Base-by-base conservation (phyloP, 441 rosid genomes). In the Populus hybrid region DNA sequence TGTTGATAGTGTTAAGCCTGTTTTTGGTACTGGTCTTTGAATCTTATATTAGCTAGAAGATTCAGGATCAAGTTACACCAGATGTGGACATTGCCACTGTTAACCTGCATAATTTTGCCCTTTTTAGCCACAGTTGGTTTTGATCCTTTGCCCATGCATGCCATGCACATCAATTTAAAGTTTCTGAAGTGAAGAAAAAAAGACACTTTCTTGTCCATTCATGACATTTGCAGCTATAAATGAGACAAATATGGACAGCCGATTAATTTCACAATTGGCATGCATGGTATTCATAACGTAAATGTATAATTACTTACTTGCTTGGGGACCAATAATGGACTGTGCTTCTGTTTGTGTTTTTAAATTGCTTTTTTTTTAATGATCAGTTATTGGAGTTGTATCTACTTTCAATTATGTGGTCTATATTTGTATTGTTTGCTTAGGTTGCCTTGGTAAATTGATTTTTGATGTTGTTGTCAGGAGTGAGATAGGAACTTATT, bases 401-500 rank as follows among this genome's bases (percentile, higher is more conserved):
- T 21, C 71, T 66, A 66, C 28, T 24, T 63, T 10, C 75, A 66
- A 10, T 75, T 74, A n/a, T 53, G 18, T 16, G 24, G 24, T 14
- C 26, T 59, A 5, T 24, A 32, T 71, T 69, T 36, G 23, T 71
- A 59, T 4, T 74, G 2, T 53, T 53, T 79, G 34, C 53, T 68
- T 79, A 71, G 61, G 68, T 61, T 70, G 35, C 66, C 61, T 67
- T 71, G 40, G 72, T 82, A 61, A 82, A 83, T 77, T 81, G 72
- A 66, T 65, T 66, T 70, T 81, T 74, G 26, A 59, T 79, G 78
- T 77, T 85, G 77, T 57, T 69, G 74, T 82, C 93, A 95, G 98
- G 92, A 86, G 83, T n/a, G 97, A 93, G 88, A 84, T 82, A 84
- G 99, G 99, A 82, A 84, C 86, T 80, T 95, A 85, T 85, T 95